These are phyloP conservation scores for Westerdykella aurantiaca DNA, from an alignment of 2,329 filamentous ascomycete species.

Conservation along the genomic window DNA sequence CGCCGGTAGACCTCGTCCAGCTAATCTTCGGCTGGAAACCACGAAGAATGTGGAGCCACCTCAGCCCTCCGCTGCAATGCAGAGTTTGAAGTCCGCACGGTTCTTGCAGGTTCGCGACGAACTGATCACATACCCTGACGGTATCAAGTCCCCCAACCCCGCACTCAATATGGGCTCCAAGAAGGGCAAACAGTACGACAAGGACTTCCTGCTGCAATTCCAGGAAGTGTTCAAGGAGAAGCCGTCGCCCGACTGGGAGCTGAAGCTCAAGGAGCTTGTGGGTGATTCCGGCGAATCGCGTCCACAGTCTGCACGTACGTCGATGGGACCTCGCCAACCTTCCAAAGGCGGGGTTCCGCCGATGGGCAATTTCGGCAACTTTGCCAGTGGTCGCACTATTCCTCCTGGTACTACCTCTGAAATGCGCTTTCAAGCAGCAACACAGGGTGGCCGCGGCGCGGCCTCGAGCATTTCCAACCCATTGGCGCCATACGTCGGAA, in stretches of 20 bases:
- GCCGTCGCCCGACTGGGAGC: constrained; percentile 87
- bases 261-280: constrained; percentile 76
- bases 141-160: constrained; percentile 84
- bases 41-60: constrained; percentile 83
- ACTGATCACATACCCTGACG: constrained; percentile 68
- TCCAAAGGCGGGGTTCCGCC: constrained; percentile 36
- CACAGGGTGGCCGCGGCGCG: constrained; percentile 20
- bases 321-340: constrained; percentile 45
- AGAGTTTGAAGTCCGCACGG: constrained; percentile 84
- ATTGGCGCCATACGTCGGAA: constrained; percentile 54
- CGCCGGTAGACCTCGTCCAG: constrained; percentile 71
- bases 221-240: constrained; percentile 95
- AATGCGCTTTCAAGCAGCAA: constrained; percentile 55
- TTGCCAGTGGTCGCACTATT: constrained; percentile 54
- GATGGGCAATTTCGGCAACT: constrained; percentile 66
- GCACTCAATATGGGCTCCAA: constrained; percentile 82
- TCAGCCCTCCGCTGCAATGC: constrained; percentile 88
- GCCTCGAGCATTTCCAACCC: constrained; percentile 41
- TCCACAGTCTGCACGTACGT: constrained; percentile 39
- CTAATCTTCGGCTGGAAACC: constrained; percentile 81
- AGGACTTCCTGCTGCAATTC: constrained; percentile 93
- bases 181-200: constrained; percentile 89
- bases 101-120: constrained; percentile 76
- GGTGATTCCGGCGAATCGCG: constrained; percentile 68
- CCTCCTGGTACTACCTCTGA: constrained; percentile 72